These are phyloP conservation scores for Globisporangium okanoganense DNA, from an alignment of 352 stramenopile species.

Conservation along the genomic window DNA sequence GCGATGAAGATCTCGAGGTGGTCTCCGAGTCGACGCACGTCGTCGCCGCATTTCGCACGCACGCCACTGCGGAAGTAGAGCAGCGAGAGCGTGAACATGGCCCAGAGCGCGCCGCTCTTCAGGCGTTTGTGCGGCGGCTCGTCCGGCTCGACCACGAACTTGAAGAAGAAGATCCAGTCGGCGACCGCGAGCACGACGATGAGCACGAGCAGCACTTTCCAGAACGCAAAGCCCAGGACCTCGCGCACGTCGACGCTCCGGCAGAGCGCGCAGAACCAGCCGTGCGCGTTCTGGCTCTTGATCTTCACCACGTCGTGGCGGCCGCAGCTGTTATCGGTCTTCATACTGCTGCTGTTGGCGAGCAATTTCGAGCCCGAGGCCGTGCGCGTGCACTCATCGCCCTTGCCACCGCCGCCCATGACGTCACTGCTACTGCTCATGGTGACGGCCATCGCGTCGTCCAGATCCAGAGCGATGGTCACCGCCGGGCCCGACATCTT, in stretches of 20 bases:
- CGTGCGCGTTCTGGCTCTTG: background rate
- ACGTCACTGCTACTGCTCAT: background rate
- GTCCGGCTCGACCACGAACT: conserved; percentile 54
- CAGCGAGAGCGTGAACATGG: conserved; percentile 38
- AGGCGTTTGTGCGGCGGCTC: conserved; percentile 26
- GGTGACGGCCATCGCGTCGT: background rate
- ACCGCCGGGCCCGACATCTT: conserved; percentile 52
- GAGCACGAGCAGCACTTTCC: conserved; percentile 31
- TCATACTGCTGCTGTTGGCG: background rate
- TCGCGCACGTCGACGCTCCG: conserved; percentile 39
- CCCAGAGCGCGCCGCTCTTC: conserved; percentile 25
- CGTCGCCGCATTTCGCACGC: conserved; percentile 18
- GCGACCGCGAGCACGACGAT: conserved; percentile 44
- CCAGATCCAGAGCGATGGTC: conserved; percentile 18
- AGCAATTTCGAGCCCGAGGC: background rate
- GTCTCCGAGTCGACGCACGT: conserved; percentile 26
- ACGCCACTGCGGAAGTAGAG: conserved; percentile 44
- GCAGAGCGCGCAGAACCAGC: conserved; percentile 19
- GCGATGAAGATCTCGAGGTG: conserved; percentile 64
- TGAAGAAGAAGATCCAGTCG: conserved; percentile 63
- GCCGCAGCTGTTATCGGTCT: background rate
- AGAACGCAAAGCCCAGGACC: conserved; percentile 37
- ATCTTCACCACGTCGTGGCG: background rate
- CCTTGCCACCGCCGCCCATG: background rate
- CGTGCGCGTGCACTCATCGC: conserved; percentile 1